Evolutionary conservation across 164 flowering plant genomes (phyloP).

Genomic region (Macadamia integrifolia): DNA sequence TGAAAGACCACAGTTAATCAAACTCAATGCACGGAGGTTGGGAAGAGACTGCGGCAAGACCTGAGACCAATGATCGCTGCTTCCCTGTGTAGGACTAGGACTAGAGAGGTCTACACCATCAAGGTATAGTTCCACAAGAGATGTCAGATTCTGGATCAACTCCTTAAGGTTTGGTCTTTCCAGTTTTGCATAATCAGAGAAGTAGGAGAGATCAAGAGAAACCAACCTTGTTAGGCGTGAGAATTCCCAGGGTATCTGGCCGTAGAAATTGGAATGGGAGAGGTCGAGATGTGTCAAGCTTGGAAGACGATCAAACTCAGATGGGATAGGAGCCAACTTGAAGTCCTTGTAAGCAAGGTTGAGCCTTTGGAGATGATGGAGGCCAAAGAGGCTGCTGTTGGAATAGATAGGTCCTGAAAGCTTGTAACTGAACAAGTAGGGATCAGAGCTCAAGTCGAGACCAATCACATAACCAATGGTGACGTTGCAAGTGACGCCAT

Average conservation of each 20-base stretch:
- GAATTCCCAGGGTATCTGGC: conserved; percentile 16
- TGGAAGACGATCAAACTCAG: conserved; percentile 12
- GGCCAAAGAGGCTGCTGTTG: no score
- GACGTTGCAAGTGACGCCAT: no score
- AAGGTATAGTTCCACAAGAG: conserved; percentile 12
- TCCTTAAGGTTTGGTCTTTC: no score
- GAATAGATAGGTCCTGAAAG: no score
- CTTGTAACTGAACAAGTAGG: no score
- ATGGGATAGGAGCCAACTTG: conserved; percentile 15
- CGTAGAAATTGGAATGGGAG: conserved; percentile 14
- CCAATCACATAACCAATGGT: no score
- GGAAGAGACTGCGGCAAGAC: conserved; percentile 1
- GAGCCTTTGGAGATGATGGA: no score
- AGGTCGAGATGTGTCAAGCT: conserved; percentile 20
- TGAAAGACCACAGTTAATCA: background rate
- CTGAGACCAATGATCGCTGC: background rate
- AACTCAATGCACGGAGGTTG: background rate
- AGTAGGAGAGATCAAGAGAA: conserved; percentile 16
- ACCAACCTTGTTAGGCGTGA: conserved; percentile 16
- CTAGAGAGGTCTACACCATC: conserved; percentile 1
- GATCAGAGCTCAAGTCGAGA: no score
- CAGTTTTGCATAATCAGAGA: no score
- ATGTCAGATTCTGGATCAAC: no score
- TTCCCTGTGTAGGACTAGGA: background rate
- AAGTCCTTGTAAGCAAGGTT: no score